Evolutionary conservation across 768 basidiomycete genomes (phyloP), one percentile per base, ranked within the genome.

Genomic region (Mycena filopes): DNA sequence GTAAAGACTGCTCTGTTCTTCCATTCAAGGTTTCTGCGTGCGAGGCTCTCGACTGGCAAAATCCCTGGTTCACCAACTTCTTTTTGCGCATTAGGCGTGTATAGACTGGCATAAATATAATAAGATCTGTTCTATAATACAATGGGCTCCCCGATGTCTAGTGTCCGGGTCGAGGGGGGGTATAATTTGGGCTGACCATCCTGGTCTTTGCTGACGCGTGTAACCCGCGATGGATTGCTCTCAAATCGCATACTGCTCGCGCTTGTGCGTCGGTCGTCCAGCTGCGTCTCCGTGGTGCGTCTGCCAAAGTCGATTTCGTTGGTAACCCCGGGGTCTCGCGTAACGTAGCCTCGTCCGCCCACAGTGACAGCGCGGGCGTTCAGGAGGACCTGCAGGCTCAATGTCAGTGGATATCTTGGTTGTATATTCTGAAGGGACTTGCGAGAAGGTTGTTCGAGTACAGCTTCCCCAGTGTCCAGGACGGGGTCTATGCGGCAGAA

Each of bases 401-500:
- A 5, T 28, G 11, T 8, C 2, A 9, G 7, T 28, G 23, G 12
- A 6, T 13, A 3, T 7, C 29, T 23, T 41, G n/a, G 1, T 11
- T 5, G 16, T 21, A 41, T 20, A 36, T 2, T 18, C 5, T 12
- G 18, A 20, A 28, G 25, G 23, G 13, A 63, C 62, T 16, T 36
- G 25, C 62, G 3, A 63, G 55, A 3, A 63, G 55, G 23, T 33
- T 76, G 31, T 79, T 76, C 12, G 77, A 71, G 47, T 79, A 80
- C 6, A 80, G 70, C 46, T 79, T 78, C 25, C 76, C 74, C 54
- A 79, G 69, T 51, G 76, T 72, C 56, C 78, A 76, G 36, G 77
- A 73, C 8, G 78, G 76, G 13, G 76, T 71, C 57, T 33, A 7
- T 33, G 33, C 33, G 7, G 33, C 33, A 33, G 33, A 33, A 33